Evolutionary conservation across 1,139 yeast genomes (phyloP), one percentile per base, ranked within the genome.

Genomic region (Magnusiomyces fungicola): DNA sequence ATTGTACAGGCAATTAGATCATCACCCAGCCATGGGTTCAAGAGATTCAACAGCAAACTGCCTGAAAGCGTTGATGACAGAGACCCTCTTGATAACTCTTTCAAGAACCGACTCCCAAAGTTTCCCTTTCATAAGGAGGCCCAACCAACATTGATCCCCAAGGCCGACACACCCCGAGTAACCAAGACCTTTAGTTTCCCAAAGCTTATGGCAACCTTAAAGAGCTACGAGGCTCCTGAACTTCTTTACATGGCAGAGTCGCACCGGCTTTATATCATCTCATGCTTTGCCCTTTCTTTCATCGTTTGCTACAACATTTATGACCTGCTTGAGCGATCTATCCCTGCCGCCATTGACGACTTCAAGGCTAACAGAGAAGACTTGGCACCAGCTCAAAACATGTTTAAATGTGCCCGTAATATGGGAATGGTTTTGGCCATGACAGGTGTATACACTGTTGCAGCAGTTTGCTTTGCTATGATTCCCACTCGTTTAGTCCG

Each of bases 241-340:
- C 71, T 87, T 52, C 74, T 87, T 46, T 87, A 87, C 65, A 90
- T 84, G 69, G 80, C 89, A 30, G 95, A 87, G 66, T 86, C 94
- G 0, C 95, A 87, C 62, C 71, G 85, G 51, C 70, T 85, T 27
- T 87, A 85, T 63, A 85, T 86, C 62, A 69, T 84, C 23, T 76
- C 80, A 36, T 79, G 87, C 62, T 78, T 81, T 55, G 80, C 87
- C 37, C 73, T 83, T 60, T 86, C 89, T 0, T 69, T 83, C 36
- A 80, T 84, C 58, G 73, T 83, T 3, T 72, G 83, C 12, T 87
- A 86, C 63, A 86, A 84, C 5, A 64, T 82, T 47, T 73, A 77
- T 71, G 86, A 67, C 62, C 57, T 78, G 59, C 61, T 75, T 43
- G 81, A 85, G 63, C 74, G 83, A 74, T 75, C 83, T 7, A 66